Evolutionary conservation across 306 rosid genomes (phyloP).

Genomic region (Rosa multiflora): DNA sequence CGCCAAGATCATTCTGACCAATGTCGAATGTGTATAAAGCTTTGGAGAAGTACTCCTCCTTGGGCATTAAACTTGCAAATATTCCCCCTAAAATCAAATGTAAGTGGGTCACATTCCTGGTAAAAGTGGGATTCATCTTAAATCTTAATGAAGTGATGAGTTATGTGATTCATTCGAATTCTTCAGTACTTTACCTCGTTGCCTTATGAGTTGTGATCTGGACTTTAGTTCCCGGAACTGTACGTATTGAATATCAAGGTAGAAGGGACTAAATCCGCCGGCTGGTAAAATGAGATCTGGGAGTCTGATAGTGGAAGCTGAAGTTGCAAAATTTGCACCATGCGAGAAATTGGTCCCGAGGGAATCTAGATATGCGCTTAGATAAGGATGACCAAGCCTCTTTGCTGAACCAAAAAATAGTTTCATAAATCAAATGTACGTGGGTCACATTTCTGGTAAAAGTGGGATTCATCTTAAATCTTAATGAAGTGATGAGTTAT

Average conservation of each 20-base stretch:
- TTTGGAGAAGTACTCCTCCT: conserved; percentile 26
- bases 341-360: conserved; percentile 32
- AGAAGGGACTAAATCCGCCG: conserved; percentile 44
- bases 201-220: conserved; percentile 21
- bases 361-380: conserved; percentile 43
- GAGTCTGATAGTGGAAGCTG: conserved; percentile 37
- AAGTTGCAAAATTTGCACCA: conserved; percentile 50
- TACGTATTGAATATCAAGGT: conserved; percentile 27
- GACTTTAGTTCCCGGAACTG: conserved; percentile 35
- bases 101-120: background rate
- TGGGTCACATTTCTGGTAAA: background rate
- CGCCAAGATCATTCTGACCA: conserved; percentile 44
- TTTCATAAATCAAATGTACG: background rate
- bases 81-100: conserved; percentile 6
- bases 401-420: conserved; percentile 24
- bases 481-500: background rate
- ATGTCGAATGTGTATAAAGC: conserved; percentile 54
- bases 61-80: conserved; percentile 18
- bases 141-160: background rate
- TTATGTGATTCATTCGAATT: background rate
- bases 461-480: background rate
- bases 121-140: background rate
- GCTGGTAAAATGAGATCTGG: conserved; percentile 24
- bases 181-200: conserved; percentile 25
- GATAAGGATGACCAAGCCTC: conserved; percentile 27